Base-by-base conservation (phyloP, 768 basidiomycete species). In the Amanita thiersii region DNA sequence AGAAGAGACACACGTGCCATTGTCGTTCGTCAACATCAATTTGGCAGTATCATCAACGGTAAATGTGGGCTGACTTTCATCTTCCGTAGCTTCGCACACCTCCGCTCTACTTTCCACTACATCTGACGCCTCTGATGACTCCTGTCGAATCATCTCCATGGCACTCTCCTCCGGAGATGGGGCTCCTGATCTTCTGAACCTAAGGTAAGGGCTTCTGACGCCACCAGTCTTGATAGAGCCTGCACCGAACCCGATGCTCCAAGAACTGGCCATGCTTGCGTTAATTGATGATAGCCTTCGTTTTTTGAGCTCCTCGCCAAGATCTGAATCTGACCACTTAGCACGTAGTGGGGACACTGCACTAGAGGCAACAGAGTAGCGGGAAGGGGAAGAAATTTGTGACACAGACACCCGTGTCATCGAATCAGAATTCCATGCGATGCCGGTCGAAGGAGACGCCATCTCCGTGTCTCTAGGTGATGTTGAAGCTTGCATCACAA, bases 51-150 rank as follows among this genome's bases (percentile, higher is more conserved):
- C 34, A 37, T 43, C 42, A 43, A 43, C 42, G 34, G 23, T 20
- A 43, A 43, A 43, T 18, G 42, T 43, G 25, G 42, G 42, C 42
- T 43, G 42, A 43, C 42, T 43, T 43, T 43, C 42, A 10, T 37
- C 42, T 21, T 28, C 39, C 4, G 10, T 26, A 30, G 21, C 32
- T 42, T 28, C 35, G 31, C 3, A 21, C 11, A 17, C 40, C 14
- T 21, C 14, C 32, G 7, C 14, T 18, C 14, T 33, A 15, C 32
- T 29, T 11, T 15, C 26, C 20, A 2, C 3, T 6, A 20, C 25
- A 12, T 30, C 33, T 4, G 18, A 9, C 21, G 14, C 33, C 25
- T 26, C 26, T 18, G 18, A 10, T 18, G 34, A 29, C 34, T 20
- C 34, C 25, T 29, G 25, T 8, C 10, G 17, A 21, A 10, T 12